Evolutionary conservation across 2,329 filamentous ascomycete genomes (phyloP).

Genomic region (Trichoderma semiorbis): DNA sequence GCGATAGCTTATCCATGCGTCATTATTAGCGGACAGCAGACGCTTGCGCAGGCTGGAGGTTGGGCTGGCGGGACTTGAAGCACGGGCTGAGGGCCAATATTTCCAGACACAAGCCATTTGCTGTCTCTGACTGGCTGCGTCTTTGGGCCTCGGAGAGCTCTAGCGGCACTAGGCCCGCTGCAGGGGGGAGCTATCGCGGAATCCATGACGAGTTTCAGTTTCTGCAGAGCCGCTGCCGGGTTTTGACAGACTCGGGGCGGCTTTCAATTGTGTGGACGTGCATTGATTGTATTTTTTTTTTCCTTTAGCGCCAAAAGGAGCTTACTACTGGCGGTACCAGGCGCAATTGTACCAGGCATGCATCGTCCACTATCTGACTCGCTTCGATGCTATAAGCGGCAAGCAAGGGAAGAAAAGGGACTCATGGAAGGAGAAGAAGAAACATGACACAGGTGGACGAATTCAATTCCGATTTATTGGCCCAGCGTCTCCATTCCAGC

Average conservation of each 20-base stretch:
- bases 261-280: neutral
- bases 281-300: neutral
- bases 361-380: neutral
- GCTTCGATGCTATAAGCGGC: neutral
- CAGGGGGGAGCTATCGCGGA: neutral
- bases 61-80: neutral
- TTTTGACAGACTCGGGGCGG: neutral
- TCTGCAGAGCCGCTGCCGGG: neutral
- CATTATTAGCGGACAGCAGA: constrained; percentile 13
- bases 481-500: neutral
- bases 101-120: neutral
- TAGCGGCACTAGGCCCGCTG: constrained; percentile 7
- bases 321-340: neutral
- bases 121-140: constrained; percentile 6
- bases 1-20: constrained; percentile 16
- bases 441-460: neutral
- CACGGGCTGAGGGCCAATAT: constrained; percentile 1
- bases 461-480: neutral
- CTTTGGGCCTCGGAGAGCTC: neutral
- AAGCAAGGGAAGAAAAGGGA: neutral
- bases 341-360: neutral
- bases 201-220: neutral
- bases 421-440: neutral
- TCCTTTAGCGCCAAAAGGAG: constrained; percentile 3
- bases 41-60: constrained; percentile 4